These are phyloP conservation scores for Cochlearia excelsa DNA, from an alignment of 345 rosid genomes.

Conservation along the genomic window DNA sequence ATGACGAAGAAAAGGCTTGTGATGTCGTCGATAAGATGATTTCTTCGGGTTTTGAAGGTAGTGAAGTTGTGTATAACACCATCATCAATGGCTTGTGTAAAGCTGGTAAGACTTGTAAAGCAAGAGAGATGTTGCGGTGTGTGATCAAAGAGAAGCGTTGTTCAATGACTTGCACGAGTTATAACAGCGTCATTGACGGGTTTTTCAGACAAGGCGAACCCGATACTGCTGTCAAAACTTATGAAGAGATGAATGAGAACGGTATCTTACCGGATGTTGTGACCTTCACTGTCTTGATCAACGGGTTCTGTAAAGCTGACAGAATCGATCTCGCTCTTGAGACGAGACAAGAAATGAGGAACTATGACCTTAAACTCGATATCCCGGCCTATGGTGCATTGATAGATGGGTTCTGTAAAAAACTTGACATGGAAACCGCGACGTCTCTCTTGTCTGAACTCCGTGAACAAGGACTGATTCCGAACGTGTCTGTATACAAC, in stretches of 20 bases:
- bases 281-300: slow-evolving; percentile 60
- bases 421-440: slow-evolving; percentile 55
- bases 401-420: slow-evolving; percentile 62
- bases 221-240: slow-evolving; percentile 44
- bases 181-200: slow-evolving; percentile 64
- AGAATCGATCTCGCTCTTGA: slow-evolving; percentile 51
- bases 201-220: slow-evolving; percentile 50
- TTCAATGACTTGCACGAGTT: slow-evolving; percentile 47
- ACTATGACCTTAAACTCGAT: slow-evolving; percentile 50
- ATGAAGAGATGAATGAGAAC: slow-evolving; percentile 50
- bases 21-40: slow-evolving; percentile 50
- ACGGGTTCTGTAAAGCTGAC: slow-evolving; percentile 52
- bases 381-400: slow-evolving; percentile 51
- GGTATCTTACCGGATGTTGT: slow-evolving; percentile 45
- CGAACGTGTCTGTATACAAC: slow-evolving; percentile 53
- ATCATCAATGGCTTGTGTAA: slow-evolving; percentile 59
- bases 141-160: slow-evolving; percentile 41
- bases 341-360: slow-evolving; percentile 54
- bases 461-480: slow-evolving; percentile 52
- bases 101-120: slow-evolving; percentile 53
- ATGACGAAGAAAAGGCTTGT: slow-evolving; percentile 44
- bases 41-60: slow-evolving; percentile 44
- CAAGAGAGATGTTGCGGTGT: slow-evolving; percentile 45
- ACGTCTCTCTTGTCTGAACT: slow-evolving; percentile 53
- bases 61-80: slow-evolving; percentile 52